phyloP scores from a whole-genome alignment of 352 stramenopile species.

The Phytophthora sansomeana region DNA sequence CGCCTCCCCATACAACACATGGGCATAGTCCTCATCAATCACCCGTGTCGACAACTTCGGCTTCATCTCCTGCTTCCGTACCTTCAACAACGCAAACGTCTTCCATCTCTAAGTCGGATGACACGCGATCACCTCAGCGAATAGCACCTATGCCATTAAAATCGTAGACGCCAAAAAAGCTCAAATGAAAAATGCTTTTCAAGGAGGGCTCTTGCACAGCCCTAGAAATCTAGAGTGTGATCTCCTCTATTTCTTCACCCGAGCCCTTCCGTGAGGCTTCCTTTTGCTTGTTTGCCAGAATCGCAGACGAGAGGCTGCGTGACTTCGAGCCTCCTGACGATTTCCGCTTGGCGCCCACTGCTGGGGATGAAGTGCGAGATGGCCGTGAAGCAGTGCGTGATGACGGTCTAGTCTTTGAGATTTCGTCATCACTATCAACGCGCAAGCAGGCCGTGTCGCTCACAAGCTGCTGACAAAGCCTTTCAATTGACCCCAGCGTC shows the following conservation, averaged over 20 bases:
- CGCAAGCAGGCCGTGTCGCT: slow-evolving; percentile 54
- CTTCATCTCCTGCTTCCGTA: not conserved
- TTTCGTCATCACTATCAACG: slow-evolving; percentile 36
- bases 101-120: slow-evolving; percentile 33
- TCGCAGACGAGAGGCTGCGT: slow-evolving; percentile 40
- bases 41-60: slow-evolving; percentile 4
- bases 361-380: slow-evolving; percentile 15
- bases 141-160: slow-evolving; percentile 16
- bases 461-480: slow-evolving; percentile 72
- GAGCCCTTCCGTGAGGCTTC: slow-evolving; percentile 31
- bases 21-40: slow-evolving; percentile 20
- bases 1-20: slow-evolving; percentile 7
- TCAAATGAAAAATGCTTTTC: slow-evolving; percentile 7
- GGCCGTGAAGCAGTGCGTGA: slow-evolving; percentile 14
- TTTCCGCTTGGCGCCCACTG: slow-evolving; percentile 7
- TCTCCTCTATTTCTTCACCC: slow-evolving; percentile 56
- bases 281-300: slow-evolving; percentile 47
- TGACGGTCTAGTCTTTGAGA: slow-evolving; percentile 7
- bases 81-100: not conserved
- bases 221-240: slow-evolving; percentile 36
- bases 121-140: slow-evolving; percentile 34
- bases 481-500: slow-evolving; percentile 68
- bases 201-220: not conserved
- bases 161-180: slow-evolving; percentile 17
- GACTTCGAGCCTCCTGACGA: slow-evolving; percentile 18